phyloP scores from a whole-genome alignment of 2,329 filamentous ascomycete genomes.

The Apiospora aurea region DNA sequence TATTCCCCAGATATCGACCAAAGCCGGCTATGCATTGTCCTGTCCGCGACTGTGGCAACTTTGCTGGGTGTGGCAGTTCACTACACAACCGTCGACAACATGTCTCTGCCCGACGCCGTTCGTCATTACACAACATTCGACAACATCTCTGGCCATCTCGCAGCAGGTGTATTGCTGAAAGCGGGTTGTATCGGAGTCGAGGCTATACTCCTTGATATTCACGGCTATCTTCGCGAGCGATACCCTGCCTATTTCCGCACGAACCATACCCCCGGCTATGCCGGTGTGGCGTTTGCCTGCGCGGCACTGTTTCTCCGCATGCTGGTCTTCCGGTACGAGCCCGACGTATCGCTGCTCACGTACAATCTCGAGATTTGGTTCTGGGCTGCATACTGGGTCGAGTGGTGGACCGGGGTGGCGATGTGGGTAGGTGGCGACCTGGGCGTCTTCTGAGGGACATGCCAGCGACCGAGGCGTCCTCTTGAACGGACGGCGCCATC shows the following conservation, averaged over 20 bases:
- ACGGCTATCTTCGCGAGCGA: background rate
- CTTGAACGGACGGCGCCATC: no score
- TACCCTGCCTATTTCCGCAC: background rate
- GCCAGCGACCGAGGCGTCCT: background rate
- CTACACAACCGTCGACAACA: no score
- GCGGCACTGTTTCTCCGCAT: background rate
- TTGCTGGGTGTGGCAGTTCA: no score
- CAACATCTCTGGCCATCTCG: no score
- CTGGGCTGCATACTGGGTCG: background rate
- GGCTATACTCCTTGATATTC: background rate
- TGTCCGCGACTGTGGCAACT: background rate
- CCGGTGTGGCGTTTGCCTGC: background rate
- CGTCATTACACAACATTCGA: background rate
- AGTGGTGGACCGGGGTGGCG: background rate
- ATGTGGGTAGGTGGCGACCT: background rate
- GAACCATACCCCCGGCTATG: background rate
- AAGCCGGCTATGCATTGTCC: background rate
- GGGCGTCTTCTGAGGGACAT: background rate
- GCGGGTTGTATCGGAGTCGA: background rate
- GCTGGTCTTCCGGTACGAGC: background rate
- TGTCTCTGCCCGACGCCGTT: background rate
- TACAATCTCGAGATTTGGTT: background rate
- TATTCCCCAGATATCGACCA: background rate
- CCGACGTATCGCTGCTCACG: background rate
- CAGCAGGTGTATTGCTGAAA: background rate